These are phyloP conservation scores for Phaeosphaeria sp. DNA, from an alignment of 2,329 filamentous ascomycete species.

Conservation along the genomic window DNA sequence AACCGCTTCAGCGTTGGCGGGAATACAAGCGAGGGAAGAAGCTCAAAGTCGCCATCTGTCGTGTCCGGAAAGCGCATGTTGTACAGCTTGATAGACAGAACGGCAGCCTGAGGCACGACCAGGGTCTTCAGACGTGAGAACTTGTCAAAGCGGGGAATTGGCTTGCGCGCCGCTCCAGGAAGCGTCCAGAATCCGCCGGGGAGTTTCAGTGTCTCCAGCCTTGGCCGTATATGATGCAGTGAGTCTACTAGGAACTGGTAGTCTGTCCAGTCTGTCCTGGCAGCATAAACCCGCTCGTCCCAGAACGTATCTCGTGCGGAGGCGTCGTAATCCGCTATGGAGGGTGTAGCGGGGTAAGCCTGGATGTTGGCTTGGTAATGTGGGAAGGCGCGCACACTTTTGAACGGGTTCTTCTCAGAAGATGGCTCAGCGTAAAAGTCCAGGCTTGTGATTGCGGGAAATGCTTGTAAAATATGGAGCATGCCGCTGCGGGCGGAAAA, in stretches of 20 bases:
- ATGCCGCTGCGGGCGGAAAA: slow-evolving; percentile 3
- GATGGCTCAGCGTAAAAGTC: slow-evolving; percentile 19
- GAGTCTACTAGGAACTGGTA: slow-evolving; percentile 17
- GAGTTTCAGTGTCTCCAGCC: slow-evolving; percentile 10
- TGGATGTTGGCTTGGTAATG: slow-evolving; percentile 22
- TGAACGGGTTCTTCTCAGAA: slow-evolving; percentile 16
- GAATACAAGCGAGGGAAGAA: slow-evolving; percentile 8
- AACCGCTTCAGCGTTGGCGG: slow-evolving; percentile 13
- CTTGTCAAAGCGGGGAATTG: slow-evolving; percentile 13
- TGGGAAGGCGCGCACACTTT: slow-evolving; percentile 17
- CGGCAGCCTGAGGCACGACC: slow-evolving; percentile 16
- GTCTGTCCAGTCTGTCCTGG: slow-evolving; percentile 21
- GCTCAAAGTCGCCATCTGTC: slow-evolving; percentile 14
- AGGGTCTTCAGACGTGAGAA: slow-evolving; percentile 11
- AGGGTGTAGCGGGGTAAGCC: slow-evolving; percentile 7
- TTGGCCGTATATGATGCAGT: slow-evolving; percentile 10
- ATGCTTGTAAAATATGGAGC: slow-evolving; percentile 6
- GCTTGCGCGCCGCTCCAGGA: slow-evolving; percentile 19
- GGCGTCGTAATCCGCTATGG: not conserved
- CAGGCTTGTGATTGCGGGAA: slow-evolving; percentile 8
- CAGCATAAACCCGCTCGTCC: slow-evolving; percentile 19
- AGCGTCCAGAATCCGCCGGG: slow-evolving; percentile 25
- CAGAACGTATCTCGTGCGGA: not conserved
- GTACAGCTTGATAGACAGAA: slow-evolving; percentile 19
- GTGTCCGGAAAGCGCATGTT: slow-evolving; percentile 17